These are phyloP conservation scores for Ophiosphaerella narmari DNA, from an alignment of 2,329 filamentous ascomycete species.

Conservation along the genomic window DNA sequence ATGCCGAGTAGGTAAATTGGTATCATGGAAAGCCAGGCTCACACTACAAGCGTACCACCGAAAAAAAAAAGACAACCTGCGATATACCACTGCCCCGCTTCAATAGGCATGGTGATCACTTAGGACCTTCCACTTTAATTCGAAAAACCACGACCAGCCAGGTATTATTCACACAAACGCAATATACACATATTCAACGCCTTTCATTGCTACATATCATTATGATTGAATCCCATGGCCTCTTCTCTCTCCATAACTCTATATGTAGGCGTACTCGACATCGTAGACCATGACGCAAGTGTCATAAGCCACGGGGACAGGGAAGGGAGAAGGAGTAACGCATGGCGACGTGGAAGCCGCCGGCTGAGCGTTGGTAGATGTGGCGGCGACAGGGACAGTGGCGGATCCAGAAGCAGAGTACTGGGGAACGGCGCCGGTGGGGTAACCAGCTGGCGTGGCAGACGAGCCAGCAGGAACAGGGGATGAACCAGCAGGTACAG, in stretches of 20 bases:
- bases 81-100: no score
- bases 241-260: neutral
- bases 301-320: neutral
- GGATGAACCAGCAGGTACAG: conserved; percentile 8
- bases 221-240: no score
- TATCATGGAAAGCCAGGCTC: no score
- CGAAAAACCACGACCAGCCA: no score
- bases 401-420: neutral
- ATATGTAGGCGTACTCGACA: conserved; percentile 3
- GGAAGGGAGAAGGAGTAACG: conserved; percentile 1
- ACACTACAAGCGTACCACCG: no score
- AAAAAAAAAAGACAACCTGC: no score
- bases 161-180: no score
- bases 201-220: no score
- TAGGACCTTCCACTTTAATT: no score
- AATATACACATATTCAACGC: no score
- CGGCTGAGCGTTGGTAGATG: neutral
- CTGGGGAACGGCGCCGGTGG: neutral
- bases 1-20: no score
- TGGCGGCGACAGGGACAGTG: neutral
- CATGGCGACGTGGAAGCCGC: neutral
- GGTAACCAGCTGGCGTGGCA: conserved; percentile 2
- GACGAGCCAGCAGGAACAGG: conserved; percentile 6
- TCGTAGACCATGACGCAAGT: neutral
- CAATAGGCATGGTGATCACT: no score